Conservation (phyloP, 169 alveolate genomes). For the Plasmodium vivax region DNA sequence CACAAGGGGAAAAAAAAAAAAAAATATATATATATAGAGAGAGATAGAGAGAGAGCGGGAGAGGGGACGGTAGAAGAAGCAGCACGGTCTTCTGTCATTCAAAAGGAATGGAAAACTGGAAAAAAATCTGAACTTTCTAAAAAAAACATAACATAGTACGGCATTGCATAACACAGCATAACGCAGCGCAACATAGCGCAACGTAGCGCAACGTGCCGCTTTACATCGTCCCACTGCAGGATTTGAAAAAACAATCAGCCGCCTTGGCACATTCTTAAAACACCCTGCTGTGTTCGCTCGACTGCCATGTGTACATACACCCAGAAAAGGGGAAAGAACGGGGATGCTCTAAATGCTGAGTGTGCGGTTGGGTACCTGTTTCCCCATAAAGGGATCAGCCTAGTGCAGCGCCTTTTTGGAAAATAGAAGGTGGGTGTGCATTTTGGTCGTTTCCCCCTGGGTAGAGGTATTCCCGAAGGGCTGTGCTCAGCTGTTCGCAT, state of each 20-base stretch:
- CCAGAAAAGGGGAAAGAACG: not conserved
- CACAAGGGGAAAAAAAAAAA: not conserved
- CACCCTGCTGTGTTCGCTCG: not conserved
- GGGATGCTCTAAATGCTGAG: not conserved
- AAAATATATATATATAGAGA: not conserved
- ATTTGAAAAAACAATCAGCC: not conserved
- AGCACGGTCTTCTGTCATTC: not conserved
- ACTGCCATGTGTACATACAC: constrained; percentile 18
- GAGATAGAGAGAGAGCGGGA: not conserved
- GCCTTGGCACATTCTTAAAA: not conserved
- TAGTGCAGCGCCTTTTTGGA: constrained; percentile 2
- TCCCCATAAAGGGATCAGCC: not conserved
- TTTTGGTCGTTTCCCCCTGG: not conserved
- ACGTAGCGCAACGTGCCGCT: not conserved
- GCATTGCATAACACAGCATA: not conserved
- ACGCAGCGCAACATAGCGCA: not conserved
- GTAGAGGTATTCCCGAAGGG: not conserved
- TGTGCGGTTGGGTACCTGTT: not conserved
- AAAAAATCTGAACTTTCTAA: not conserved
- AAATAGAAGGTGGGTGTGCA: constrained; percentile 4
- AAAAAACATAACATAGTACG: not conserved
- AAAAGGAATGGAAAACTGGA: not conserved
- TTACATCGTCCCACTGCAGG: not conserved
- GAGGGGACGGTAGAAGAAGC: not conserved
- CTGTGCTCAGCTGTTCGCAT: not conserved